Base-by-base conservation (phyloP, 2,329 filamentous ascomycete genomes). In the Trichoderma oligosporum region DNA sequence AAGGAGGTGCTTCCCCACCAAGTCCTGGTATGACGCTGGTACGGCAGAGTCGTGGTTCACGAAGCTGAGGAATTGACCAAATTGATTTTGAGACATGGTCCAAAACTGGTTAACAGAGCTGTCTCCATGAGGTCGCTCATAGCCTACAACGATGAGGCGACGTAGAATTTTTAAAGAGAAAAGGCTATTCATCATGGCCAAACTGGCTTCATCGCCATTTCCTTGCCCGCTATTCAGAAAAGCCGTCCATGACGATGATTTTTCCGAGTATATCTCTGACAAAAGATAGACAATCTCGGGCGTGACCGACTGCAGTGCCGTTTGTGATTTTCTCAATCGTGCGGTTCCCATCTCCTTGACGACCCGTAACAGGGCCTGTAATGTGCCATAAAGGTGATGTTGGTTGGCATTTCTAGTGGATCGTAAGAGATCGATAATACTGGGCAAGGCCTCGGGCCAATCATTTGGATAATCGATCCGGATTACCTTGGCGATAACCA, bases 301-400 rank as follows among this genome's bases (percentile, higher is more conserved):
- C 0, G 91, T 85, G 27, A 89, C 81, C 1, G 85, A 83, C 64
- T 95, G 88, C 14, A 99, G 76, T 35, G 85, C 87, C 1, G 86
- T 85, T 66, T 92, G 85, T 0, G 87, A 91, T 62, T 83, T 84
- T 56, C 85, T 81, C 46, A 97, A 73, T 41, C 91, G 82, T 2
- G 88, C 92, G 0, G 89, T 92, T 0, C 89, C 86, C 5, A 97
- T 77, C 70, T 97, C 94, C 74, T 97, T 99, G 67, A 96, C 85
- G 25, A 96, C 85, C 46, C 93, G 87, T 12, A 97, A 78, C 9
- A 97, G 77, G 11, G 96, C 84, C 52, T 90, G 79, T 41, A 97
- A 79, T 7, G 85, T 82, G 46, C 91, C 85, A 22, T 83, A 79
- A 2, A 96, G 82, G 55, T 88, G 85, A 11, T 86, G 68, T 41